Base-by-base conservation (phyloP, 2,329 filamentous ascomycete species). In the Fusarium goolgardi region DNA sequence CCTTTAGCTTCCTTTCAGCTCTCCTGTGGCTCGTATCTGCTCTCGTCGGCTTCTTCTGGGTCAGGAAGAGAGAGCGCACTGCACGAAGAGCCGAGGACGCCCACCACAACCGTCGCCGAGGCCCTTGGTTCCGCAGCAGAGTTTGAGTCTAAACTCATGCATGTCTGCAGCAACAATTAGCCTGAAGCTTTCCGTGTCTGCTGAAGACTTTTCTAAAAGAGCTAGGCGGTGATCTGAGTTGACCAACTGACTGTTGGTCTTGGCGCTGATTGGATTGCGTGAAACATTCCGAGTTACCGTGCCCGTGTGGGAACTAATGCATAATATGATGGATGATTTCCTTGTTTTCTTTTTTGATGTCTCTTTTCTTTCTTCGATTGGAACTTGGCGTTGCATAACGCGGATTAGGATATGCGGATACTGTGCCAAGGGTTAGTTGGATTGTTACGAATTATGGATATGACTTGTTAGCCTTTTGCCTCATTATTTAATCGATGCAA, bases 1-100 rank as follows among this genome's bases (percentile, higher is more conserved):
- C 90, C 6, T 93, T 94, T 74, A 81, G 84, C 49, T 94, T 94
- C 79, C 78, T 93, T 55, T 90, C 88, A 4, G 90, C 90, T 56
- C 83, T 91, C 69, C 82, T 89, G 74, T 94, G 91, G 91, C 84
- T 93, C 40, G 85, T 82, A 15, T 91, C 88, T 46, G 85, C 84
- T 18, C 73, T 90, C 21, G 74, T 92, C 43, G 86, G 84, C 45
- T 75, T 86, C 70, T 81, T 85, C 75, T 87, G 85, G 85, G 80
- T 84, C 21, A 82, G 80, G 60, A 79, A 80, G 63, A 77, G 73
- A 31, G 76, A 78, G 63, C 67, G 67, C 27, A 80, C 77, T 59
- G 80, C 78, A 25, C 71, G 76, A 35, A 64, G 69, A 16, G 75
- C 75, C 47, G 77, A 76, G 23, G 62, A 67, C 23, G 73, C 73